These are phyloP conservation scores for Austroboletus eburneus DNA, from an alignment of 768 basidiomycete genomes.

Conservation along the genomic window DNA sequence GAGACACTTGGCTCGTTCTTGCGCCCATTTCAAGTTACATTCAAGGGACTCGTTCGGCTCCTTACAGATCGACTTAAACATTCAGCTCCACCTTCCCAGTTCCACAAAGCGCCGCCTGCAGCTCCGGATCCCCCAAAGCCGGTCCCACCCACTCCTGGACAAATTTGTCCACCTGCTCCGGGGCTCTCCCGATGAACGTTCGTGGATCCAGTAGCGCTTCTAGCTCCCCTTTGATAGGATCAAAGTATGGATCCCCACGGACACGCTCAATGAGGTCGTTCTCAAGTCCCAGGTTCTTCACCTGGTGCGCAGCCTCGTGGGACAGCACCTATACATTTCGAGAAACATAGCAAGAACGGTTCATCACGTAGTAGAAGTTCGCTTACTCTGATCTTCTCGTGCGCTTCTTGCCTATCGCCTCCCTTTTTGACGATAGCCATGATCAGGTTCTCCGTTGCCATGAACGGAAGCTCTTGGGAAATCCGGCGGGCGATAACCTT, in stretches of 20 bases:
- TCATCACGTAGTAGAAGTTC: constrained; percentile 10
- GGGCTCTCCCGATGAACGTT: constrained; percentile 91
- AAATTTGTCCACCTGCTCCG: constrained; percentile 91
- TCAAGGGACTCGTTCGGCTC: neutral
- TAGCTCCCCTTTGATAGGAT: constrained; percentile 77
- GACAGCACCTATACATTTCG: constrained; percentile 66
- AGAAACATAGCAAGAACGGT: constrained; percentile 7
- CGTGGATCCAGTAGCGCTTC: constrained; percentile 76
- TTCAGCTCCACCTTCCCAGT: constrained; percentile 61
- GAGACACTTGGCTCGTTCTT: neutral
- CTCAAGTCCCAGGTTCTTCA: constrained; percentile 90
- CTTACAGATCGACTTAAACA: constrained; percentile 40
- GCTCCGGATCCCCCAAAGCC: constrained; percentile 59
- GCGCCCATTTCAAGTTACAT: neutral
- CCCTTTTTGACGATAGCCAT: constrained; percentile 97
- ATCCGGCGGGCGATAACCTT: constrained; percentile 92
- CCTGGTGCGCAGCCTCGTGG: constrained; percentile 91
- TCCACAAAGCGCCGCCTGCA: constrained; percentile 47
- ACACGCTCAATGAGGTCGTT: constrained; percentile 95
- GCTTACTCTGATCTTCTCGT: constrained; percentile 87
- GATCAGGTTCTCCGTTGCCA: constrained; percentile 99
- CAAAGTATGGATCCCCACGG: constrained; percentile 78
- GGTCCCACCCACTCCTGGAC: constrained; percentile 83
- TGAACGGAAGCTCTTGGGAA: constrained; percentile 94
- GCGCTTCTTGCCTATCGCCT: constrained; percentile 94